Evolutionary conservation across 306 rosid species (phyloP), one percentile per base, ranked within the genome.

Genomic region (Spatholobus suberectus): DNA sequence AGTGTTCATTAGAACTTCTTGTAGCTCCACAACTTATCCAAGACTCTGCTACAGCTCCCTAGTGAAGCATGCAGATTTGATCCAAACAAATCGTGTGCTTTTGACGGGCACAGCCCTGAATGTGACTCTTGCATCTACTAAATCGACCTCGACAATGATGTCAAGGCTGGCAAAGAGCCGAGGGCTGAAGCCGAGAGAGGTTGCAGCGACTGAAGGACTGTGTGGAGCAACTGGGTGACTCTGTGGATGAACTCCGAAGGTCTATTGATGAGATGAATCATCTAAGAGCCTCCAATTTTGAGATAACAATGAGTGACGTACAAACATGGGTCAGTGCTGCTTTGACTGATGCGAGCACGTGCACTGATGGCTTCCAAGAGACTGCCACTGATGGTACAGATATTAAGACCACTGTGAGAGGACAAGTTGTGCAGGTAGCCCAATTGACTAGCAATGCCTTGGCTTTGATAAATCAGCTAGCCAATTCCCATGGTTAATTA

Each of bases 261-360:
- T 93, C 96, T 1, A 86, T 95, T 0, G 63, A 23, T 0, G 96
- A 92, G 76, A 88, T 95, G 97, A 27, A 77, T 6, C 49, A 21
- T 3, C 73, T 88, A 2, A 82, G 49, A 40, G 44, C 38, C 1
- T 77, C 85, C 0, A 79, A 85, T 26, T 93, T 88, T 73, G 70
- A 79, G 69, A 0, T 82, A 4, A 83, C 83, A 11, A 91, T 90
- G 72, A 86, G 57, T 54, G 94, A 94, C 35, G 85, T 90, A 0
- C 92, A 94, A 65, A 94, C 97, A 1, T 90, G 98, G 98, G 91
- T 92, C 20, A 92, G 95, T 70, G 88, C 95, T 55, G 97, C 97
- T 27, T 77, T 94, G 81, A 94, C 98, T 0, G 92, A 92, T 74
- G 92, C 89, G 58, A 87, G 10, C 38, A 94, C 97, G 0, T 94